Base-by-base conservation (phyloP, 2,329 filamentous ascomycete species). In the Nemania sp. region DNA sequence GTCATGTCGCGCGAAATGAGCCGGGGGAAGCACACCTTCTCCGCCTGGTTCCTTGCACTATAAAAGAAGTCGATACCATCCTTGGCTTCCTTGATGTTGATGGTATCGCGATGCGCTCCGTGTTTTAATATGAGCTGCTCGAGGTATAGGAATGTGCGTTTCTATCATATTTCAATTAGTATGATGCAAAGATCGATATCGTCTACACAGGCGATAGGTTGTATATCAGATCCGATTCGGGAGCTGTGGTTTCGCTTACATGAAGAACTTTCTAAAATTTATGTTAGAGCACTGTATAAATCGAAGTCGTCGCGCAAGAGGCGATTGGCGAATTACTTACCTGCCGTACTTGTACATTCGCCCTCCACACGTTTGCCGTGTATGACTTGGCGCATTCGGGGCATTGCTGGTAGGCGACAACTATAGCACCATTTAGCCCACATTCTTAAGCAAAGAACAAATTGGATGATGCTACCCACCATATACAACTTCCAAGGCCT, bases 31-130 rank as follows among this genome's bases (percentile, higher is more conserved):
- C 24, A 36, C 49, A 60, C 57, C 51, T 90, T 91, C 68, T 96
- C 91, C 6, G 92, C 93, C 65, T 96, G 89, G 68, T 97, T 99
- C 66, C 90, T 81, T 54, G 89, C 86, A 0, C 90, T 82, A 68
- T 94, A 99, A 80, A 87, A 99, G 72, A 99, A 99, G 37, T 99
- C 94, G 55, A 99, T 86, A 1, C 94, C 94, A 65, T 97, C 91
- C 73, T 92, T 92, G 23, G 90, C 89, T 75, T 99, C 94, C 71
- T 95, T 97, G 75, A 99, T 99, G 72, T 97, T 99, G 74, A 97
- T 92, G 1, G 93, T 94, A 64, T 99, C 92, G 61, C 85, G 83
- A 72, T 96, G 92, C 3, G 93, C 94, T 51, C 84, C 83, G 71
- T 97, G 91, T 78, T 97, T 97, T 64, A 99, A 79, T 64, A 99